Conservation (phyloP, 202 grass and related monocot genomes). For the Schoenoplectus triqueter region DNA sequence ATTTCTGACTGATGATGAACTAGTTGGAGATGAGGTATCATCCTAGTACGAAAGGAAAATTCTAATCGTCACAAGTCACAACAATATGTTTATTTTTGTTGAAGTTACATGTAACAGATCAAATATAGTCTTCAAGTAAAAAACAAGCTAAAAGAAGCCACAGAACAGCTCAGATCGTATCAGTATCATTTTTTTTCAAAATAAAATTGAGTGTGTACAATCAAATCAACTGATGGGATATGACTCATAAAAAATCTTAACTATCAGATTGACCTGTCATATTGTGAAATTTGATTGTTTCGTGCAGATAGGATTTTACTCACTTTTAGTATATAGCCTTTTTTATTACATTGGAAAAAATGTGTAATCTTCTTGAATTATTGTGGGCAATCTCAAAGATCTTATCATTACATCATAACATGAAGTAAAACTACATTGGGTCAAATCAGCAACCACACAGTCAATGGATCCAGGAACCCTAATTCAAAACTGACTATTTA, state of each 20-base stretch:
- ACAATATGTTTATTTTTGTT: conserved; percentile 29
- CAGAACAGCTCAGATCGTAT: not conserved
- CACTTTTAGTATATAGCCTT: not conserved
- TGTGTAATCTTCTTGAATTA: not conserved
- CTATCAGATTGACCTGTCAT: not conserved
- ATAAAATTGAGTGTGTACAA: not conserved
- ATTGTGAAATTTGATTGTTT: conserved; percentile 8
- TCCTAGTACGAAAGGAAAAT: conserved; percentile 56
- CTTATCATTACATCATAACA: not conserved
- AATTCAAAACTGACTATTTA: not conserved
- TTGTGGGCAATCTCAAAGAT: no score
- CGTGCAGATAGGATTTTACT: not conserved
- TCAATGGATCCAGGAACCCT: not conserved
- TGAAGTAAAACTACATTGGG: not conserved
- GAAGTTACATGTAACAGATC: conserved; percentile 10
- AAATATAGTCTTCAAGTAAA: not conserved
- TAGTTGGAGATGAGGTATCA: conserved; percentile 42
- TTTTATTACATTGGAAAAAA: not conserved
- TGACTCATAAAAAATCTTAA: not conserved
- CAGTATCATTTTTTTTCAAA: not conserved
- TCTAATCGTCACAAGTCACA: conserved; percentile 19
- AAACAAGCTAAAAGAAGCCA: no score
- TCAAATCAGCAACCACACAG: conserved; percentile 1
- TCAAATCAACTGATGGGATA: not conserved
- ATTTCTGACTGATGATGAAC: conserved; percentile 62